Evolutionary conservation across 2,329 filamentous ascomycete genomes (phyloP), one percentile per base, ranked within the genome.

Genomic region (Chaetothyriales sp.): DNA sequence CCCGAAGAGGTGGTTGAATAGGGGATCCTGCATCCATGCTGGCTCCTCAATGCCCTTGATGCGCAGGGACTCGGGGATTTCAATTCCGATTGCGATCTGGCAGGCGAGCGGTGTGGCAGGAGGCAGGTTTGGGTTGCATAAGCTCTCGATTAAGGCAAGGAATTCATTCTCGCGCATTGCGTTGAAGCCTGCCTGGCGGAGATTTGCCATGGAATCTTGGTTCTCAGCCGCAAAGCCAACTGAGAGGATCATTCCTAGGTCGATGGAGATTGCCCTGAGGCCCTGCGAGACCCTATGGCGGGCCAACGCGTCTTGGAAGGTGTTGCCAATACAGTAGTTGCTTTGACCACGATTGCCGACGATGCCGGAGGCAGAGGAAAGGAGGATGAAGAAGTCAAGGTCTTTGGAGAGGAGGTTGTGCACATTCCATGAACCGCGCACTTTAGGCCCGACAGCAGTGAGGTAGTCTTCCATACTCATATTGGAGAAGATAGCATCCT

Each of bases 131-230:
- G n/a, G n/a, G n/a, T n/a, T n/a, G n/a, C n/a, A n/a, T n/a, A n/a
- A n/a, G n/a, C n/a, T n/a, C n/a, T n/a, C n/a, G n/a, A n/a, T n/a
- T n/a, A n/a, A n/a, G n/a, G n/a, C n/a, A n/a, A n/a, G n/a, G n/a
- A n/a, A n/a, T n/a, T 28, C 5, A 28, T 28, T 28, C 26, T 28
- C 12, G 8, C 28, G 2, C 1, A 69, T 73, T 15, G 70, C 72
- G 15, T 73, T 60, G 56, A 68, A 74, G 26, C 70, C 71, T 1
- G 73, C 61, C 49, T 73, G 72, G 60, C 75, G 73, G 59, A 69
- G 74, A 46, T 70, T 65, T 5, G 62, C 62, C 20, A 73, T 66
- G 22, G 9, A 9, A 2, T 10, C 7, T 9, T 2, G 4, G 8
- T 51, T 55, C 28, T 58, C 53, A 10, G 55, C 53, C 3, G 62